Evolutionary conservation across 495 filamentous ascomycete species (phyloP).

Genomic region (Massariosphaeria phaeospora): DNA sequence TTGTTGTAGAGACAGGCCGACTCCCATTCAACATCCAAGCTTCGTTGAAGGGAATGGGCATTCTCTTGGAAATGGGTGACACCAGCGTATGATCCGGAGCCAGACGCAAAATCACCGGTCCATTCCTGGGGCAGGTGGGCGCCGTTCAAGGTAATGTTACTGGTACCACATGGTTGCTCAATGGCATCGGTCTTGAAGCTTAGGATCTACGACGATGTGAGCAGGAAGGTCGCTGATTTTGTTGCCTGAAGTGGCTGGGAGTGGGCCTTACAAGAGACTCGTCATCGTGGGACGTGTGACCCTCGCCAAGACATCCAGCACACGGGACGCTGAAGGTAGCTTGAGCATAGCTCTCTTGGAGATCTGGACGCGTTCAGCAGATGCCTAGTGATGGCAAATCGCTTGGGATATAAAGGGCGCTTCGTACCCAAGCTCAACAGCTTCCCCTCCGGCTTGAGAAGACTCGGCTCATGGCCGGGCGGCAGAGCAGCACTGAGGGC

Average conservation of each 20-base stretch:
- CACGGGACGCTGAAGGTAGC: constrained; percentile 36
- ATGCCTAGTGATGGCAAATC: constrained; percentile 27
- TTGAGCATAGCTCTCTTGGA: constrained; percentile 32
- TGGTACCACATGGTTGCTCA: constrained; percentile 28
- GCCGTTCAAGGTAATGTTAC: constrained; percentile 35
- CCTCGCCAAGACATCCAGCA: constrained; percentile 29
- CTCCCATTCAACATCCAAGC: constrained; percentile 33
- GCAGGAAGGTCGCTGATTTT: constrained; percentile 18
- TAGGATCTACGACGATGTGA: constrained; percentile 31
- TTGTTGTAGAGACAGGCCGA: constrained; percentile 29
- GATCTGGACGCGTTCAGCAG: constrained; percentile 24
- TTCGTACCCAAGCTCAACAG: constrained; percentile 24
- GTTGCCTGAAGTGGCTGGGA: constrained; percentile 35
- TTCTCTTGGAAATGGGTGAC: constrained; percentile 20
- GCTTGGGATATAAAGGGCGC: constrained; percentile 14
- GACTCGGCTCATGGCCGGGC: not conserved
- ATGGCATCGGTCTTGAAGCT: constrained; percentile 29
- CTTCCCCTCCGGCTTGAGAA: not conserved
- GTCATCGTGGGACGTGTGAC: constrained; percentile 31
- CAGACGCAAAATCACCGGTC: constrained; percentile 25
- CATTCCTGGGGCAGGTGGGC: constrained; percentile 31
- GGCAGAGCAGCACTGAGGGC: constrained; percentile 22
- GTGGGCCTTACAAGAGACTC: constrained; percentile 39
- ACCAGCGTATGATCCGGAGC: constrained; percentile 22
- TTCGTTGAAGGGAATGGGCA: constrained; percentile 28